These are phyloP conservation scores for Taphrina populina DNA, from an alignment of 1,139 yeast species.

Conservation along the genomic window DNA sequence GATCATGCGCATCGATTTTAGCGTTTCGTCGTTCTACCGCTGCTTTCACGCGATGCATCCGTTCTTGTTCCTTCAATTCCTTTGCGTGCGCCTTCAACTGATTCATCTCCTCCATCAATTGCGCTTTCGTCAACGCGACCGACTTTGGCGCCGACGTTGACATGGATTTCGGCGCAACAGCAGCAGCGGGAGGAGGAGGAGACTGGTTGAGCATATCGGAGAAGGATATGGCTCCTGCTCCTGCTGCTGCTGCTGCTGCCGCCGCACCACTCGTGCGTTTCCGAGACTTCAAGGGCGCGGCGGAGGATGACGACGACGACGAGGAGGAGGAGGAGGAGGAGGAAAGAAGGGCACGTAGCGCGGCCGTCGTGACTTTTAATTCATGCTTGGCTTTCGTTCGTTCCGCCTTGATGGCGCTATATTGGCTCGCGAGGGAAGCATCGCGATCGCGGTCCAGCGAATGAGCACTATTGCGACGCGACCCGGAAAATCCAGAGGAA, in stretches of 20 bases:
- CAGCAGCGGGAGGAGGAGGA: neutral
- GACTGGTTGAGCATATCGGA: constrained; percentile 1
- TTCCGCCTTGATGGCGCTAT: constrained; percentile 7
- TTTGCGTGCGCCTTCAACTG: constrained; percentile 13
- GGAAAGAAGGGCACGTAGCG: constrained; percentile 10
- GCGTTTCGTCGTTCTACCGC: constrained; percentile 12
- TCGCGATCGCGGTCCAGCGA: too few species aligned
- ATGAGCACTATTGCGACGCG: too few species aligned
- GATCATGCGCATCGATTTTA: constrained; percentile 21
- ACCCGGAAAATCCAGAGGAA: too few species aligned
- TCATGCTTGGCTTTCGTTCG: constrained; percentile 10
- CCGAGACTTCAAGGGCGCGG: too few species aligned
- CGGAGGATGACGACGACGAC: too few species aligned
- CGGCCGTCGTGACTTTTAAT: constrained; percentile 4
- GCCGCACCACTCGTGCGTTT: too few species aligned
- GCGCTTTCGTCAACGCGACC: constrained; percentile 11
- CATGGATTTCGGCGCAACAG: too few species aligned
- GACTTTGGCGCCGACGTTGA: too few species aligned
- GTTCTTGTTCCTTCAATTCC: constrained; percentile 9
- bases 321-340: too few species aligned
- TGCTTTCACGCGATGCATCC: constrained; percentile 4
- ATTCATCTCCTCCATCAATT: neutral
- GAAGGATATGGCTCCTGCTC: constrained; percentile 5
- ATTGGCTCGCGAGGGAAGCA: too few species aligned
- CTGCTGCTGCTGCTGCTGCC: neutral